Evolutionary conservation across 176 grass and related monocot species (phyloP).

Genomic region (Carex myosuroides): DNA sequence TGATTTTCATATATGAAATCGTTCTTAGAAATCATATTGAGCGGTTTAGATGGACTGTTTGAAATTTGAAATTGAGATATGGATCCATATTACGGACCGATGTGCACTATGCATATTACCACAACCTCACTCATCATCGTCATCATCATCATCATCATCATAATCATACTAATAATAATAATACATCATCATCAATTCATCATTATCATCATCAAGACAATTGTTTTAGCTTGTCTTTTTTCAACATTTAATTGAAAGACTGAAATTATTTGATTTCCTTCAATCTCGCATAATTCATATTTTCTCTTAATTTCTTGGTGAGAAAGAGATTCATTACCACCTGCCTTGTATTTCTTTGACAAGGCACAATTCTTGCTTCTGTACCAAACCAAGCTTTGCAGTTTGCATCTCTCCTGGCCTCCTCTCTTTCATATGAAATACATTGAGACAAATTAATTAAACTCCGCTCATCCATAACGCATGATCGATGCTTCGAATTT

Average conservation of each 20-base stretch:
- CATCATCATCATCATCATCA: no score
- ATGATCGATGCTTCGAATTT: not conserved
- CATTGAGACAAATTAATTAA: not conserved
- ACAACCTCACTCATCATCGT: no score
- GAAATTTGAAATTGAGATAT: no score
- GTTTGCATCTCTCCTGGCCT: not conserved
- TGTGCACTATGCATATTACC: no score
- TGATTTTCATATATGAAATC: no score
- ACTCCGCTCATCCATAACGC: not conserved
- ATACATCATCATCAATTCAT: no score
- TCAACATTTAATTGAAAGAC: not conserved
- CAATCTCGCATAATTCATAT: not conserved
- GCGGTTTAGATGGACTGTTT: no score
- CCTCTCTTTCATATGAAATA: not conserved
- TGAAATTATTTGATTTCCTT: not conserved
- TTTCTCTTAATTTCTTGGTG: not conserved
- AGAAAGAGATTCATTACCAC: not conserved
- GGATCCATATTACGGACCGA: no score
- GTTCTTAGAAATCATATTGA: no score
- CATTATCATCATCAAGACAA: no score
- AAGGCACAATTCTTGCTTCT: not conserved
- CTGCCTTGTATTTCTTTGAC: not conserved
- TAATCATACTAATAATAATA: no score
- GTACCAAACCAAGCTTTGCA: not conserved
- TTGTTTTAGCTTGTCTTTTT: not conserved